phyloP scores from a whole-genome alignment of 2,329 filamentous ascomycete species.

The Pyrenophora graminea region DNA sequence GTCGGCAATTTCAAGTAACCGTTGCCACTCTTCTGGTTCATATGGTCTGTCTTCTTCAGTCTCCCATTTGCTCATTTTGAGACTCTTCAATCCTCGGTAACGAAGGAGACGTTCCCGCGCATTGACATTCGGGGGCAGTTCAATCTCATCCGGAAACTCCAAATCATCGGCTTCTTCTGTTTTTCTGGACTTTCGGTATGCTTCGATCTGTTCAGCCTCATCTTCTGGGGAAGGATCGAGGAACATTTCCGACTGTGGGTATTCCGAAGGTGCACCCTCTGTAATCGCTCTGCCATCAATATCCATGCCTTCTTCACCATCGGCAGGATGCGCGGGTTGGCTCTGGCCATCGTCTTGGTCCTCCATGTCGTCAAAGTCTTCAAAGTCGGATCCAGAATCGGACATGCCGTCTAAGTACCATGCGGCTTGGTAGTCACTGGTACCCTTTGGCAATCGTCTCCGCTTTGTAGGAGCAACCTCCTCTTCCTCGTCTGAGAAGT shows the following conservation, averaged over 20 bases:
- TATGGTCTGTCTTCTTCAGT: constrained; percentile 82
- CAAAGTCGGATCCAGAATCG: constrained; percentile 82
- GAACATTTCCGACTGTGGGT: constrained; percentile 92
- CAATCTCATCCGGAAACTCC: constrained; percentile 97
- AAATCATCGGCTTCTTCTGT: constrained; percentile 86
- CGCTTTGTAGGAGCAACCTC: constrained; percentile 63
- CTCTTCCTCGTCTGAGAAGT: constrained; percentile 87
- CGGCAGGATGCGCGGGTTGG: constrained; percentile 70
- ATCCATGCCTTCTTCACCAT: constrained; percentile 72
- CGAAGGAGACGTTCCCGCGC: constrained; percentile 83
- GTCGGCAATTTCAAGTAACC: constrained; percentile 84
- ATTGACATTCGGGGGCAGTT: constrained; percentile 83
- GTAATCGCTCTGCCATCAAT: constrained; percentile 63
- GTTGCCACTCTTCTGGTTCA: constrained; percentile 87
- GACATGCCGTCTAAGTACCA: constrained; percentile 88
- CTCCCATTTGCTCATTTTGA: constrained; percentile 87
- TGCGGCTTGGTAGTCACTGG: constrained; percentile 89
- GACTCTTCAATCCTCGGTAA: constrained; percentile 89
- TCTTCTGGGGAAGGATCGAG: constrained; percentile 78
- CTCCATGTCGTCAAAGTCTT: constrained; percentile 61
- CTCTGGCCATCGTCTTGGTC: constrained; percentile 58
- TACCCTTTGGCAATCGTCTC: constrained; percentile 83
- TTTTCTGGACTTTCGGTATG: constrained; percentile 77
- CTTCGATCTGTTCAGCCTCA: constrained; percentile 78
- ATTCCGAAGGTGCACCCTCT: constrained; percentile 82